Base-by-base conservation (phyloP, 371 early-diverging fungal species). In the Fennellomyces sp. region DNA sequence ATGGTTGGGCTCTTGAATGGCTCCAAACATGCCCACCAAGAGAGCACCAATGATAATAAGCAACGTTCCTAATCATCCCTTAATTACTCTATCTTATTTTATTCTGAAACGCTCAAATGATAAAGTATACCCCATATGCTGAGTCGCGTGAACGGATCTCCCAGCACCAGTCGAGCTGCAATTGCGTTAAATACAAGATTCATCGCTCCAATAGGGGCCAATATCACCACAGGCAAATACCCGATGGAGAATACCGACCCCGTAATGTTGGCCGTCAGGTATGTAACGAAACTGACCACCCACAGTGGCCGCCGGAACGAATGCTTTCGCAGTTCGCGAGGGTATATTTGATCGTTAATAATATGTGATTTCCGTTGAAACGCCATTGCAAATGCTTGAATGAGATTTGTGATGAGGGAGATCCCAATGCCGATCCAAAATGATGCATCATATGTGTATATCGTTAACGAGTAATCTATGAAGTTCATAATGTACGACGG, bases 161-260 rank as follows among this genome's bases (percentile, higher is more conserved):
- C 82, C 39, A 93, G 60, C 5, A 93, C 77, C 26, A 83, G 61
- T 35, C 82, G 74, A 7, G 93, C 92, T 65, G 89, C 91, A 6
- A 91, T 66, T 6, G 91, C 90, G 70, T 93, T 93, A 61, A 91
- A 89, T 15, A 90, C 90, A 35, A 93, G 75, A 2, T 84, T 85
- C 48, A 92, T 85, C 11, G 93, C 91, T 1, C 91, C 91, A 57
- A 93, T 73, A 4, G 93, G 93, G 11, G 93, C 93, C 29, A 91
- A 74, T 45, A 92, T 90, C 58, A 91, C 88, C n/a, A 93, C 89
- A 3, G 93, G 93, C 13, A 93, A 76, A 58, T 89, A 87, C 45
- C 91, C 91, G 56, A 93, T 88, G 2, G 92, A 86, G 38, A 91
- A 85, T 7, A 87, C 72, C 0, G 92, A 89, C 29, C 90, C 91